phyloP scores from a whole-genome alignment of 1,284 basidiomycete genomes.

The Cutaneotrichosporon cutaneum region DNA sequence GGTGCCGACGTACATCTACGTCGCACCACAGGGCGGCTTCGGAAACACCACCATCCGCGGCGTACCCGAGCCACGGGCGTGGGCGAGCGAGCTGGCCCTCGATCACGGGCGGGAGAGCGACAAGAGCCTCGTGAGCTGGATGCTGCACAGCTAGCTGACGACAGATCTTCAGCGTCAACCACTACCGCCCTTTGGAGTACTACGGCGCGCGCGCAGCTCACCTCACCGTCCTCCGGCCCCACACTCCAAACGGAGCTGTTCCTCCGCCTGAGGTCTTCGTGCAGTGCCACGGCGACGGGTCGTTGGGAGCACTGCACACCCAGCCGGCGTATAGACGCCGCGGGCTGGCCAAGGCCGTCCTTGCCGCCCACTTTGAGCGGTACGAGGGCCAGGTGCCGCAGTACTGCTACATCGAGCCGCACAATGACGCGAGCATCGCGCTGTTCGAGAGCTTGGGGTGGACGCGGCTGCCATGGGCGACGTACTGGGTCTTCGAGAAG shows the following conservation, averaged over 20 bases:
- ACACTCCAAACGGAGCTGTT: neutral
- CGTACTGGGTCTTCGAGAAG: slow-evolving; percentile 12
- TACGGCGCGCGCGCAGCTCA: slow-evolving; percentile 19
- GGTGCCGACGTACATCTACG: neutral
- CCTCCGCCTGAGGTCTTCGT: slow-evolving; percentile 26
- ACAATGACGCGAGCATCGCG: slow-evolving; percentile 25
- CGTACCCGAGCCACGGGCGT: neutral
- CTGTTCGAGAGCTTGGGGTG: slow-evolving; percentile 31
- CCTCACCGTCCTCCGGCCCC: slow-evolving; percentile 24
- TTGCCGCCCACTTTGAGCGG: slow-evolving; percentile 18
- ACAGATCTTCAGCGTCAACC: slow-evolving; percentile 17
- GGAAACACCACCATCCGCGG: neutral
- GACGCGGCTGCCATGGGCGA: slow-evolving; percentile 9
- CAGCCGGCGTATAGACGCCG: slow-evolving; percentile 23
- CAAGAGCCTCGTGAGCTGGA: slow-evolving; percentile 21
- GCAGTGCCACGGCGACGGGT: slow-evolving; percentile 31
- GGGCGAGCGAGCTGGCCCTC: slow-evolving; percentile 12
- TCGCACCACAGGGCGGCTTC: slow-evolving; percentile 4
- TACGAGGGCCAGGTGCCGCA: slow-evolving; percentile 7
- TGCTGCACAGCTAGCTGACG: neutral
- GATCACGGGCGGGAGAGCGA: slow-evolving; percentile 22
- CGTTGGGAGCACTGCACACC: slow-evolving; percentile 33
- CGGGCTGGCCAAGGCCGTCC: slow-evolving; percentile 32
- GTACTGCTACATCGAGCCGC: slow-evolving; percentile 23
- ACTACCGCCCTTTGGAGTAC: slow-evolving; percentile 23